Percentiles rank a stretch among this genome's conserved stretches.
phyloP scores from a whole-genome alignment of 2,329 filamentous ascomycete species.

The Ophiostoma sp. region DNA sequence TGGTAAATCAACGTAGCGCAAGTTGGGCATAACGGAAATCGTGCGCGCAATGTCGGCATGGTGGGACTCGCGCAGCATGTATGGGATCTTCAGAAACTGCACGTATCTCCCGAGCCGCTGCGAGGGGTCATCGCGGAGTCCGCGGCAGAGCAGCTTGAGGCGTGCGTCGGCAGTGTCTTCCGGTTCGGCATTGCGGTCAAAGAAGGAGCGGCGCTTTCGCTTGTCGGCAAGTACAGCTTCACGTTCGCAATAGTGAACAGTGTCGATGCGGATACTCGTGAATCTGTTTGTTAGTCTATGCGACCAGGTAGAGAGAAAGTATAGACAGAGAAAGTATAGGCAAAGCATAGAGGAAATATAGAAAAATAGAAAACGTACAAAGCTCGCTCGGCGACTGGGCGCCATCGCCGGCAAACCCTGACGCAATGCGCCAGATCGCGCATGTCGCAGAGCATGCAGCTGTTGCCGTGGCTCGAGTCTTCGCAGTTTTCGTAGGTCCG shows the following conservation, averaged over 20 bases:
- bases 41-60: constrained; percentile 80
- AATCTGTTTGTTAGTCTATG: constrained; percentile 40
- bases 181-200: constrained; percentile 71
- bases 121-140: constrained; percentile 69
- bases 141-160: constrained; percentile 71
- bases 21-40: constrained; percentile 75
- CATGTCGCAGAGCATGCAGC: constrained; percentile 90
- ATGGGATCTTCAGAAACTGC: constrained; percentile 78
- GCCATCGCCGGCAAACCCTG: constrained; percentile 68
- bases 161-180: constrained; percentile 73
- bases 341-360: too few relatives aligned
- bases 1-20: constrained; percentile 85
- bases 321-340: too few relatives aligned
- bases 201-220: constrained; percentile 67
- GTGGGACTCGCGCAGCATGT: constrained; percentile 87
- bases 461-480: constrained; percentile 68
- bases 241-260: constrained; percentile 87
- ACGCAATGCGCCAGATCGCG: constrained; percentile 79
- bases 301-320: too few relatives aligned
- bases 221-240: constrained; percentile 75
- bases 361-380: constrained; percentile 35
- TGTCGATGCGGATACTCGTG: constrained; percentile 83
- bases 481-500: constrained; percentile 77
- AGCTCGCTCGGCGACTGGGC: constrained; percentile 39
- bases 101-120: constrained; percentile 63